Evolutionary conservation across 2,329 filamentous ascomycete genomes (phyloP), one percentile per base, ranked within the genome.

Genomic region (Massarina eburnea): DNA sequence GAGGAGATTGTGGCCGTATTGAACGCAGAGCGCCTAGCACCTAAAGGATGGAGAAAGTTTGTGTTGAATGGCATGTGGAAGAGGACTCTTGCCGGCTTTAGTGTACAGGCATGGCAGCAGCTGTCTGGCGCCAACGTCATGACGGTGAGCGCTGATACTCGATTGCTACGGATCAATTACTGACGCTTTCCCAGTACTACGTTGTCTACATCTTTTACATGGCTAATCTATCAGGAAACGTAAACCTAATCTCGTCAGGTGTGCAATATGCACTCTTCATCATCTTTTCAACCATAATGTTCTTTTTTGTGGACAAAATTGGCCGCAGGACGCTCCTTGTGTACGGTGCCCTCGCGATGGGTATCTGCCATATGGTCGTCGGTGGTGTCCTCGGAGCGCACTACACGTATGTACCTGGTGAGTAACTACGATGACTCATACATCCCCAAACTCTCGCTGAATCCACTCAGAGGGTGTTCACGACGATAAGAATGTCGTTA

Each of bases 121-220:
- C 61, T 77, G 6, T 58, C 55, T 14, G 76, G 59, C 9, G 68
- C 67, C 3, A 74, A 74, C 37, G 60, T 71, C 20, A 70, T 68
- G 63, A 65, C 56, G 17, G 39, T 61, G 59, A 30, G 30, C 12
- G 8, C 15, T 14, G 30, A 33, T 29, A 29, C 26, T 29, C n/a
- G n/a, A n/a, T n/a, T n/a, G n/a, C n/a, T n/a, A n/a, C n/a, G n/a
- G n/a, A 54, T 6, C 59, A 63, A 18, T 55, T 60, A 2, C 64
- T 64, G 55, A 69, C 62, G 12, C n/a, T 14, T 30, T 30, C 12
- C n/a, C 27, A 30, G 42, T 81, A 82, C 63, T 84, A 84, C 46
- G 76, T 84, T 47, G 77, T 80, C 3, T 83, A 82, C 60, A 78
- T 83, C 48, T 83, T 82, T 53, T 64, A 77, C 40, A 84, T 84